phyloP scores from a whole-genome alignment of 148 eudicot species.

The Fagopyrum homotropicum region DNA sequence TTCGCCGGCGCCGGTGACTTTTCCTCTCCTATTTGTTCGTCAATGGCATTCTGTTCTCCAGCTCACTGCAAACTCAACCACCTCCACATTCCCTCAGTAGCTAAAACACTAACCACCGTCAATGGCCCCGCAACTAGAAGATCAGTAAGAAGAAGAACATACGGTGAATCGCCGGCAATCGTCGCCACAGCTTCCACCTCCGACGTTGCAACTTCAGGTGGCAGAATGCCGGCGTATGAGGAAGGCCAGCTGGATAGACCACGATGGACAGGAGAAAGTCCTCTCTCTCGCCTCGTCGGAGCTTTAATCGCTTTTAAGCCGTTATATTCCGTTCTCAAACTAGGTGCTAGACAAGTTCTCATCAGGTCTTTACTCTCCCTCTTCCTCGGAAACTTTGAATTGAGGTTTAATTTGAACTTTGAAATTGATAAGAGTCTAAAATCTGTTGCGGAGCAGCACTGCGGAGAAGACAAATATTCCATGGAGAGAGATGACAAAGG shows the following conservation, averaged over 20 bases:
- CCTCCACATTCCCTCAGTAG: background rate
- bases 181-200: conserved; percentile 8
- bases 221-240: conserved; percentile 26
- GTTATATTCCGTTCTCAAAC: conserved; percentile 60
- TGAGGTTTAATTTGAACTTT: background rate
- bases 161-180: background rate
- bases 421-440: background rate
- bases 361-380: conserved; percentile 45
- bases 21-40: no score
- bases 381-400: background rate
- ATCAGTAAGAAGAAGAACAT: background rate
- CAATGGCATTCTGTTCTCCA: conserved; percentile 11
- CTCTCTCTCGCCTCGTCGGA: conserved; percentile 77
- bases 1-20: conserved; percentile 9
- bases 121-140: conserved; percentile 3
- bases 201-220: background rate
- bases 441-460: conserved; percentile 61
- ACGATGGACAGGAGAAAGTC: conserved; percentile 78
- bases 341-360: conserved; percentile 86
- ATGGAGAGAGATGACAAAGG: conserved; percentile 86
- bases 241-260: conserved; percentile 81
- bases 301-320: conserved; percentile 80
- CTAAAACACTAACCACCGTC: conserved; percentile 6
- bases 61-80: conserved; percentile 6
- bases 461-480: conserved; percentile 92